These are phyloP conservation scores for Neopestalotiopsis sp. DNA, from an alignment of 2,329 filamentous ascomycete species.

Conservation along the genomic window DNA sequence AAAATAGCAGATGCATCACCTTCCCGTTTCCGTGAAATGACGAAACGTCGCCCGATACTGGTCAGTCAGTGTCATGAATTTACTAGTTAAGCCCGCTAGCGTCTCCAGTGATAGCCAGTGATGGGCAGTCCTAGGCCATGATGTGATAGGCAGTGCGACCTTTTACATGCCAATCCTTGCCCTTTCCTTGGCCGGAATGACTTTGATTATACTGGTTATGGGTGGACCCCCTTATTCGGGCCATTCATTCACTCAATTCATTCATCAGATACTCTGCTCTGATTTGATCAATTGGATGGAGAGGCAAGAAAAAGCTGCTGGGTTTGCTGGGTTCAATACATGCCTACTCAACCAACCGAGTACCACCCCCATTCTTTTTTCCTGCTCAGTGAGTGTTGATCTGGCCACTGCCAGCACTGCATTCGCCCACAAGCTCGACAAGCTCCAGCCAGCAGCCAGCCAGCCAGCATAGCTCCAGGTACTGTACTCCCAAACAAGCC, in stretches of 20 bases:
- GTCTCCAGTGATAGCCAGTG: constrained; percentile 6
- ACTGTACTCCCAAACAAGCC: background rate
- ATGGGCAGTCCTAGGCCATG: background rate
- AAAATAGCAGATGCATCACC: background rate
- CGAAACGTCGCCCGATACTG: constrained; percentile 13
- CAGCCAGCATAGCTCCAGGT: no score
- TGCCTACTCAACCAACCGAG: background rate
- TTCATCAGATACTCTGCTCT: background rate
- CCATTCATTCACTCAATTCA: background rate
- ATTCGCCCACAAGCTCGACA: background rate
- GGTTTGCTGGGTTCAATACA: background rate
- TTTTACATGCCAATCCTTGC: constrained; percentile 10
- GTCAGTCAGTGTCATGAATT: constrained; percentile 3
- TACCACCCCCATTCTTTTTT: background rate
- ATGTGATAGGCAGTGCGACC: constrained; percentile 9
- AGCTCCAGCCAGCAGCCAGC: no score
- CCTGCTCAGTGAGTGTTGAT: background rate
- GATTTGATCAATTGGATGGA: background rate
- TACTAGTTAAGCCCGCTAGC: background rate
- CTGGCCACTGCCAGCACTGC: background rate
- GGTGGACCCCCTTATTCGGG: constrained; percentile 9
- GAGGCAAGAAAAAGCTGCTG: background rate
- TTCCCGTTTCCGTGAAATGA: constrained; percentile 15
- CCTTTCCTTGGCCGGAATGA: constrained; percentile 13
- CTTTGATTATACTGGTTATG: constrained; percentile 13